Base-by-base conservation (phyloP, 116 monocot genomes). In the Iris pallida region DNA sequence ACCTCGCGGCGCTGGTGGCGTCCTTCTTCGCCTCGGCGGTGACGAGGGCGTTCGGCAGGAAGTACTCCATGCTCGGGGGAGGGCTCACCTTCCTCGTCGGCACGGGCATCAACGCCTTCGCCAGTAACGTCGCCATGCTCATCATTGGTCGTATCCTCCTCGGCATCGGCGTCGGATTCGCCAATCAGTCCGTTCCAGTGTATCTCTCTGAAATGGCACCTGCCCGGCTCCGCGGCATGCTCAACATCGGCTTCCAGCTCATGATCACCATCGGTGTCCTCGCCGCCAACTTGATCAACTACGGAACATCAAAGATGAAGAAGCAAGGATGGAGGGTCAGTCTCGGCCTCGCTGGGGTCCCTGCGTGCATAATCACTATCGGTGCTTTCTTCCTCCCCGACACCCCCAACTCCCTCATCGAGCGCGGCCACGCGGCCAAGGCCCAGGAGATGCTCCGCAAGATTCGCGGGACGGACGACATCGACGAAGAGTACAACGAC, bases 171-270 rank as follows among this genome's bases (percentile, higher is more conserved):
- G 61, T 75, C 54, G 75, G 75, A 16, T 75, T 75, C 45, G 75
- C 75, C 16, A 75, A 75, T 46, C 75, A 75, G 79, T 74, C 79
- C 8, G 79, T 74, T 7, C 79, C 79, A 0, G 79, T 79, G 18
- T 79, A 79, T 42, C 74, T 79, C 4, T 79, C 79, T 6, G 79
- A 79, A 40, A 79, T 79, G 79, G 68, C 79, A 0, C 79, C 79
- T 40, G 74, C 79, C 7, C 61, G 61, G 1, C 74, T 73, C 9
- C 74, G 79, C 13, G 79, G 79, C 12, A 79, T 74, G 74, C 79
- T 79, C 10, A 69, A 69, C 69, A 79, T 79, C 42, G 73, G 73
- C 7, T 79, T 79, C 63, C 79, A 79, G 18, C 69, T 79, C 5
- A 79, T 79, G 79, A 79, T 79, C 40, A 79, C 68, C 4, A 64